Conservation (phyloP, 2,329 filamentous ascomycete species). For the Beauveria pseudobassiana region DNA sequence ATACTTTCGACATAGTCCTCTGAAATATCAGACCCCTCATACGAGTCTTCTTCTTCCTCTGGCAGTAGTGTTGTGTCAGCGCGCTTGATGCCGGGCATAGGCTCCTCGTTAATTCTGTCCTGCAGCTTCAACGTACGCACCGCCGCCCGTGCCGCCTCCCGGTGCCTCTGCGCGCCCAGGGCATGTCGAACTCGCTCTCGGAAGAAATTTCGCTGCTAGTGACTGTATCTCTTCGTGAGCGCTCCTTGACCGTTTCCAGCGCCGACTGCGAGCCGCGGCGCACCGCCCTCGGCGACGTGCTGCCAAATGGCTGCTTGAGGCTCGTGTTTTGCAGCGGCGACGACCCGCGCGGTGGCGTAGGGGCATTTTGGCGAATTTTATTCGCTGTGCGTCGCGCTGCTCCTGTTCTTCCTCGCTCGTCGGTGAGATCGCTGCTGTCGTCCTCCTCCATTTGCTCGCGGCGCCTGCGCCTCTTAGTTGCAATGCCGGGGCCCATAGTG, state of each 20-base stretch:
- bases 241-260: slow-evolving; percentile 60
- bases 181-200: slow-evolving; percentile 68
- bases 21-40: slow-evolving; percentile 54
- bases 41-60: slow-evolving; percentile 53
- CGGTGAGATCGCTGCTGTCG: slow-evolving; percentile 77
- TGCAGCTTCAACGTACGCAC: slow-evolving; percentile 32
- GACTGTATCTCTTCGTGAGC: slow-evolving; percentile 65
- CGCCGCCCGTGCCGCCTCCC: slow-evolving; percentile 52
- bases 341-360: slow-evolving; percentile 75
- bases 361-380: slow-evolving; percentile 95
- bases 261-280: slow-evolving; percentile 65
- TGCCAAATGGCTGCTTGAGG: slow-evolving; percentile 44
- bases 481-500: slow-evolving; percentile 59
- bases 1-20: slow-evolving; percentile 60
- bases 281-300: slow-evolving; percentile 39
- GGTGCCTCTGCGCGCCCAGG: slow-evolving; percentile 55
- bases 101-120: slow-evolving; percentile 32
- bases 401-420: slow-evolving; percentile 76
- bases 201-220: slow-evolving; percentile 80
- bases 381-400: slow-evolving; percentile 74
- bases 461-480: slow-evolving; percentile 57
- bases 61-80: slow-evolving; percentile 45
- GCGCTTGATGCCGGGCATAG: slow-evolving; percentile 32
- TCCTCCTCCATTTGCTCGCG: slow-evolving; percentile 76
- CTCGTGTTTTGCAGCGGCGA: slow-evolving; percentile 71